Evolutionary conservation across 2,329 filamentous ascomycete species (phyloP).

Genomic region (Colletotrichum caudatum): DNA sequence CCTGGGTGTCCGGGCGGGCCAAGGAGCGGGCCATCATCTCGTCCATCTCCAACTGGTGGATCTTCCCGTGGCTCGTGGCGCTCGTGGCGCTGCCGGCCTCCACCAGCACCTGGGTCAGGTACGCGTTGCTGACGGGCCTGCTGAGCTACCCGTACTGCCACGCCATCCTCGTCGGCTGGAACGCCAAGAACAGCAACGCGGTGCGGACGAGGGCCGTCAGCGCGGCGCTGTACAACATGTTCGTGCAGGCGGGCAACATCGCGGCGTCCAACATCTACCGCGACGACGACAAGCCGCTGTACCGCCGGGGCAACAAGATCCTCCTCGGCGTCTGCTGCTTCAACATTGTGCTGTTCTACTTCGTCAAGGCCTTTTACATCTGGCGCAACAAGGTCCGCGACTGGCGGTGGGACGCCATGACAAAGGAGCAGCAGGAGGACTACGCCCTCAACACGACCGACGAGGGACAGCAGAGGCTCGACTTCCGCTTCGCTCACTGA

Average conservation of each 20-base stretch:
- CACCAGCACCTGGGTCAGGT: conserved; percentile 56
- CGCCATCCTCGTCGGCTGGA: conserved; percentile 61
- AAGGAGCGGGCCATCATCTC: conserved; percentile 60
- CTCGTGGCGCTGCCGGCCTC: conserved; percentile 54
- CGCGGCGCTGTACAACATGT: conserved; percentile 63
- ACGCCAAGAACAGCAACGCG: conserved; percentile 60
- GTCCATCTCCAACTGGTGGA: conserved; percentile 62
- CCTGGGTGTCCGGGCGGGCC: conserved; percentile 57
- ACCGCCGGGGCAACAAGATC: conserved; percentile 62
- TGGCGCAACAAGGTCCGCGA: conserved; percentile 60
- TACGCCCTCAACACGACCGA: conserved; percentile 64
- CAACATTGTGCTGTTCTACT: conserved; percentile 60
- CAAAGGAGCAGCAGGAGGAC: conserved; percentile 58
- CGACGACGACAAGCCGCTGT: conserved; percentile 65
- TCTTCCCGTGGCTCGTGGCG: conserved; percentile 61
- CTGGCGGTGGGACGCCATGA: conserved; percentile 57
- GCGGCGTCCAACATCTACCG: conserved; percentile 65
- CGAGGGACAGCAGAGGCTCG: conserved; percentile 65
- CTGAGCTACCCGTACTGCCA: conserved; percentile 64
- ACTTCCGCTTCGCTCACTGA: conserved; percentile 65
- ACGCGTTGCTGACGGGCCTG: conserved; percentile 54
- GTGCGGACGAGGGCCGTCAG: conserved; percentile 62
- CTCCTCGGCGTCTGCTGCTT: conserved; percentile 61
- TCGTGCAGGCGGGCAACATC: conserved; percentile 59
- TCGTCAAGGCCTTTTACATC: conserved; percentile 61